Percentiles rank a stretch among this genome's conserved stretches.
Conservation (phyloP, 352 stramenopile species). For the Lagenidium sp. region DNA sequence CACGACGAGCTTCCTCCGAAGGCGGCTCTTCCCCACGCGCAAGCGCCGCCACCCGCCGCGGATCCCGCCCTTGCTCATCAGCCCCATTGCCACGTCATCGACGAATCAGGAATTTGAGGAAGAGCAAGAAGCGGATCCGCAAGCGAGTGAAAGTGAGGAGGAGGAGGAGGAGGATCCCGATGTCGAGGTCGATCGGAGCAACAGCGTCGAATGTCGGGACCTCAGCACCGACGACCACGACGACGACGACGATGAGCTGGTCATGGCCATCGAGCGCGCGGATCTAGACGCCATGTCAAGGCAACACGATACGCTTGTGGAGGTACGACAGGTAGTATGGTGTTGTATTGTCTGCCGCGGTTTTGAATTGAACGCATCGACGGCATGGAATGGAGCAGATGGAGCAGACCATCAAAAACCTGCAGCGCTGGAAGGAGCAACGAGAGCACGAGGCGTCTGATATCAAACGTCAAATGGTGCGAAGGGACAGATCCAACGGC, state of each 20-base stretch:
- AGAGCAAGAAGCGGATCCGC: slow-evolving; percentile 6
- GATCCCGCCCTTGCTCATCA: slow-evolving; percentile 33
- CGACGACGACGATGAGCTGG: background rate
- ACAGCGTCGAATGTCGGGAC: too few relatives aligned
- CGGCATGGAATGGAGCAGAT: slow-evolving; percentile 17
- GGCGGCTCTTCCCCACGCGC: slow-evolving; percentile 42
- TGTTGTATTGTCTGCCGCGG: too few relatives aligned
- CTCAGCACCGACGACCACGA: too few relatives aligned
- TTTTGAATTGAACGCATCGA: slow-evolving; percentile 3
- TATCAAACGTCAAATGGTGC: slow-evolving; percentile 20
- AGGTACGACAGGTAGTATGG: too few relatives aligned
- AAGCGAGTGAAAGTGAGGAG: slow-evolving; percentile 6
- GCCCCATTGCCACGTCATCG: slow-evolving; percentile 26
- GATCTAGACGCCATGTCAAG: too few relatives aligned
- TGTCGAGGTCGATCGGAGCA: too few relatives aligned
- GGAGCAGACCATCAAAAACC: slow-evolving; percentile 25
- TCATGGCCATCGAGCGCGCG: background rate
- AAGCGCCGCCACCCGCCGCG: slow-evolving; percentile 31
- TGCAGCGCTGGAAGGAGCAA: slow-evolving; percentile 30
- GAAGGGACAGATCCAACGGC: background rate
- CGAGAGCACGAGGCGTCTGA: slow-evolving; percentile 15
- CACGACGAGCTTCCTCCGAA: slow-evolving; percentile 18
- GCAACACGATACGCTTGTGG: too few relatives aligned
- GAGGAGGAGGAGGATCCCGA: too few relatives aligned
- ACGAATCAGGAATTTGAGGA: background rate